Evolutionary conservation across 495 filamentous ascomycete genomes (phyloP).

Genomic region (Penicillium silybi): DNA sequence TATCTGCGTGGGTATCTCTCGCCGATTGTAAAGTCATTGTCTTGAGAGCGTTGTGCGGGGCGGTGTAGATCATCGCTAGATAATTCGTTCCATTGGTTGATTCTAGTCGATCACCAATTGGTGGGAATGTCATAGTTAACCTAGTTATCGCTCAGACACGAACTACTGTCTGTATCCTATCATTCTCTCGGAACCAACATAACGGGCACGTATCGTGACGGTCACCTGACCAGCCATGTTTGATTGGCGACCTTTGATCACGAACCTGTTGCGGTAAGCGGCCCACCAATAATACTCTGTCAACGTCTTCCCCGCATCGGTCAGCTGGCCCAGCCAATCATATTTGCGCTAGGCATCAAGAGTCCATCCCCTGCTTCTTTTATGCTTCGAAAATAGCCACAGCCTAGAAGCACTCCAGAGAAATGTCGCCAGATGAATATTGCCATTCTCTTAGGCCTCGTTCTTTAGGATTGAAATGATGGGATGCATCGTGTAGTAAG

Average conservation of each 20-base stretch:
- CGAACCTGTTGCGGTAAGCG: neutral
- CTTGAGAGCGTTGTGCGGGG: neutral
- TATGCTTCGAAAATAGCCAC: neutral
- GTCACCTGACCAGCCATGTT: too few species aligned
- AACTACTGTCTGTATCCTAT: too few species aligned
- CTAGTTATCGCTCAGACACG: too few species aligned
- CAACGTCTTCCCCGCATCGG: neutral
- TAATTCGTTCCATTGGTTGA: neutral
- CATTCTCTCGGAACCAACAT: neutral
- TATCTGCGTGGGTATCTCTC: constrained; percentile 10
- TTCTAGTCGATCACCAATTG: too few species aligned
- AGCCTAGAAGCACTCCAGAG: too few species aligned
- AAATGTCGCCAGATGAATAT: too few species aligned
- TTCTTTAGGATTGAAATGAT: too few species aligned
- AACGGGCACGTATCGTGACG: too few species aligned
- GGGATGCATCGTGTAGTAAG: too few species aligned
- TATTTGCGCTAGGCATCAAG: neutral
- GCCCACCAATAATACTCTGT: neutral
- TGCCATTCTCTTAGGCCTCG: too few species aligned
- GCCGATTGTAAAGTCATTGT: constrained; percentile 9
- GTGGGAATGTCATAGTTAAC: too few species aligned
- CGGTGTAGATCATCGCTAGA: neutral
- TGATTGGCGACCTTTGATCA: neutral
- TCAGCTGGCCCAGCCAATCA: neutral
- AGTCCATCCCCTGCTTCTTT: neutral